Evolutionary conservation across 2,329 filamentous ascomycete species (phyloP).

Genomic region (Aspergillus jensenii): DNA sequence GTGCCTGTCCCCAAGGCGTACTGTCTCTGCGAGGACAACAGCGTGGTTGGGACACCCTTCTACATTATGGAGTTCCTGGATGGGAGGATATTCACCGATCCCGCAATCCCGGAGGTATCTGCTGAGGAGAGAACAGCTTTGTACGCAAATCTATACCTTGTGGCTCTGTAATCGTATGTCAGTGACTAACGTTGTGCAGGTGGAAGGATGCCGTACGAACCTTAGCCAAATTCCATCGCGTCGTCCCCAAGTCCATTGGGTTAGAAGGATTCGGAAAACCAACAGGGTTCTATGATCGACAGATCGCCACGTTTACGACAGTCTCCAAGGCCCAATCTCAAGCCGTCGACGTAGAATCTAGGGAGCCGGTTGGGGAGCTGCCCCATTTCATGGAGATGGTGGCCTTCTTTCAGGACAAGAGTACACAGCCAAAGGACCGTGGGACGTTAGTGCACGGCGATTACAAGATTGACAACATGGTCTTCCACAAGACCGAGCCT

Average conservation of each 20-base stretch:
- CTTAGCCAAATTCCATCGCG: slow-evolving; percentile 79
- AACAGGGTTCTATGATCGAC: slow-evolving; percentile 78
- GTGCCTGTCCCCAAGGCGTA: slow-evolving; percentile 84
- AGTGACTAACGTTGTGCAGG: slow-evolving; percentile 37
- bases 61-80: slow-evolving; percentile 97
- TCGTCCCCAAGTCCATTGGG: slow-evolving; percentile 65
- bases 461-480: slow-evolving; percentile 90
- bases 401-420: slow-evolving; percentile 69
- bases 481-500: slow-evolving; percentile 86
- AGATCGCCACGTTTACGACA: slow-evolving; percentile 77
- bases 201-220: slow-evolving; percentile 84
- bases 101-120: slow-evolving; percentile 71
- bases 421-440: slow-evolving; percentile 72
- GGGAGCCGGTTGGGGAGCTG: slow-evolving; percentile 73
- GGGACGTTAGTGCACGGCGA: slow-evolving; percentile 86
- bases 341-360: slow-evolving; percentile 73
- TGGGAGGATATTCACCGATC: slow-evolving; percentile 90
- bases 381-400: slow-evolving; percentile 81
- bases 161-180: background rate
- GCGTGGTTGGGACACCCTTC: slow-evolving; percentile 83
- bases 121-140: slow-evolving; percentile 70
- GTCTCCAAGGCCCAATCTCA: slow-evolving; percentile 77
- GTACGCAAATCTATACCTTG: slow-evolving; percentile 40
- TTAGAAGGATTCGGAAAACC: slow-evolving; percentile 72
- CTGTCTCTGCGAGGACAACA: slow-evolving; percentile 79